Evolutionary conservation across 805 yeast genomes (phyloP), one percentile per base, ranked within the genome.

Genomic region (Teunomyces barrocoloradensis): DNA sequence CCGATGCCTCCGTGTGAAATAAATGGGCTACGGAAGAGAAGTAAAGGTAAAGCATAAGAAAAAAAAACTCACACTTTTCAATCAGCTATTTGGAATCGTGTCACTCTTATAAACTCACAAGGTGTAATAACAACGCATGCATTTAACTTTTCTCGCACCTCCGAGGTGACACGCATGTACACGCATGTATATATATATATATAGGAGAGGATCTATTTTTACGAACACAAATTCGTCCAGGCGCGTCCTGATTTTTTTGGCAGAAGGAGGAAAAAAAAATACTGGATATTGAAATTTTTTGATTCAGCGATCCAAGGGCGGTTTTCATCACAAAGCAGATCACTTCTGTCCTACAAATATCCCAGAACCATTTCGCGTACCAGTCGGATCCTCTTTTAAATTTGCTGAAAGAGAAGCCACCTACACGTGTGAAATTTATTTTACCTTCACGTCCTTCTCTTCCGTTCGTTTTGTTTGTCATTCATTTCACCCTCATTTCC

Each of bases 271-370:
- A 35, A 35, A 35, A 35, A 35, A 35, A 37, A 37, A 37, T 21
- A 37, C 12, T 37, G 18, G 18, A n/a, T 11, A 37, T 37, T 34
- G 37, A 34, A 34, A 34, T 37, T 37, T 34, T 37, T 37, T 37
- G 40, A 37, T 37, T 21, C 40, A 37, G 38, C 23, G 38, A 10
- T 37, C 15, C 40, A 37, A 37, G 23, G 40, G 40, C 29, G 40
- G 40, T 37, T 37, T 35, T 37, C 28, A 37, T 20, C 40, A 13
- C 25, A 21, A 37, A 23, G n/a, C 29, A 37, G 15, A 36, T 37
- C 40, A 20, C 40, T 37, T 37, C 29, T 7, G 11, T 25, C 11
- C 27, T 25, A 37, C 15, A 34, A 32, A 6, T 9, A 37, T 10
- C 12, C 29, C 40, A n/a, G 29, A 21, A n/a, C 25, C 25, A 12